These are phyloP conservation scores for Coemansia pectinata DNA, from an alignment of 192 early-diverging fungal species.

Conservation along the genomic window DNA sequence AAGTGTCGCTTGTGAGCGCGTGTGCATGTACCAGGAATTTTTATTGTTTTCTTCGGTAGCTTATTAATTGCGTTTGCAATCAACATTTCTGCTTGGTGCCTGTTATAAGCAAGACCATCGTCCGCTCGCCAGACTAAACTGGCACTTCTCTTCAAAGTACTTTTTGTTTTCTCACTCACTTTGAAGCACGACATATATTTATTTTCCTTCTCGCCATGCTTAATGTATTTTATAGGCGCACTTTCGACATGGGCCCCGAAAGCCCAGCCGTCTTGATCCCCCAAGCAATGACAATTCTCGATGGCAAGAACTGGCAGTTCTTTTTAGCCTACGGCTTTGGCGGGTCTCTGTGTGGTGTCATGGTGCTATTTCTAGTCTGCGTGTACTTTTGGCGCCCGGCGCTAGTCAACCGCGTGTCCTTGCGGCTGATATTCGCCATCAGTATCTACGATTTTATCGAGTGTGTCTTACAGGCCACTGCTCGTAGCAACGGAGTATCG, in stretches of 20 bases:
- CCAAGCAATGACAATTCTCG: neutral
- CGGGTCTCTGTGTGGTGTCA: constrained; percentile 6
- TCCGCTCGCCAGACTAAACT: neutral
- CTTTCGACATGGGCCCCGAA: constrained; percentile 9
- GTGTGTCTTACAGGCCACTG: constrained; percentile 9
- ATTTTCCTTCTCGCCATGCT: neutral
- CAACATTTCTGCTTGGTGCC: neutral
- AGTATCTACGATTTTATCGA: constrained; percentile 30
- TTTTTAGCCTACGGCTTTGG: constrained; percentile 9
- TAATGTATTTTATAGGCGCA: neutral
- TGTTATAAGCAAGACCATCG: neutral
- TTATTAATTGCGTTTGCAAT: neutral
- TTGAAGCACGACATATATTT: neutral
- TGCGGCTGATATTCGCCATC: constrained; percentile 39
- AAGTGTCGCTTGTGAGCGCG: neutral
- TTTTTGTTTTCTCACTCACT: neutral
- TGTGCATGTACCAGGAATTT: neutral
- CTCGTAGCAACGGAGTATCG: neutral
- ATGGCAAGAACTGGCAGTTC: constrained; percentile 4
- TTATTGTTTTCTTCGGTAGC: neutral
- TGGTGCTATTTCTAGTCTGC: constrained; percentile 20
- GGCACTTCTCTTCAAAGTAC: neutral
- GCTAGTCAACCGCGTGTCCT: constrained; percentile 35
- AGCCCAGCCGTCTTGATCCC: neutral
- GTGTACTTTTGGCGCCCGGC: constrained; percentile 37